Evolutionary conservation across 768 basidiomycete species (phyloP).

Genomic region (Auricularia sp.): DNA sequence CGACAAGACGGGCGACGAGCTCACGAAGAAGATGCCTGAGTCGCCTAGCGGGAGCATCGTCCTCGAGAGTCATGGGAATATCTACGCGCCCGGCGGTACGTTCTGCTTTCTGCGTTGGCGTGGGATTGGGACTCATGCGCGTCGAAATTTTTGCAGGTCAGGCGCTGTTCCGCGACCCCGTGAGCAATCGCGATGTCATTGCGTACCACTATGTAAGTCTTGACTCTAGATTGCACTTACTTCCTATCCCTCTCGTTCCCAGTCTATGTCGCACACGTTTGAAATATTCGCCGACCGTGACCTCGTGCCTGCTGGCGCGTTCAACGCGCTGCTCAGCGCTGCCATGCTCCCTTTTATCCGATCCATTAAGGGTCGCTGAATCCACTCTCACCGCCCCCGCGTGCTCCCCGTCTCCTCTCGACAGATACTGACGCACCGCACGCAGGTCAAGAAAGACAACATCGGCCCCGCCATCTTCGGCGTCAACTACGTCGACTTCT

Average conservation of each 20-base stretch:
- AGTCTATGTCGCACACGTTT: too few relatives aligned
- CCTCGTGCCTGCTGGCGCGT: too few relatives aligned
- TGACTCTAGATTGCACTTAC: too few relatives aligned
- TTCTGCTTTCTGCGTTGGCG: not conserved
- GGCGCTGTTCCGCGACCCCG: not conserved
- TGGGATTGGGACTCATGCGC: not conserved
- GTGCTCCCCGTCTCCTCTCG: too few relatives aligned
- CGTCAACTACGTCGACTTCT: not conserved
- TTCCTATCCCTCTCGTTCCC: too few relatives aligned
- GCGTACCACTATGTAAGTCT: not conserved
- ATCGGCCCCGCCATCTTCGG: not conserved
- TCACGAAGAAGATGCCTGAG: not conserved
- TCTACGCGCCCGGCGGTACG: slow-evolving; percentile 19
- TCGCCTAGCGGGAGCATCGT: not conserved
- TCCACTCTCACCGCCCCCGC: too few relatives aligned
- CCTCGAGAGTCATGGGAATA: slow-evolving; percentile 16
- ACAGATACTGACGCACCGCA: too few relatives aligned
- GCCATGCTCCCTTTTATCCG: too few relatives aligned
- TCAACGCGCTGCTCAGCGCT: too few relatives aligned
- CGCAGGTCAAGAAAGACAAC: not conserved
- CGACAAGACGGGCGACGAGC: not conserved
- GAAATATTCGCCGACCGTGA: too few relatives aligned
- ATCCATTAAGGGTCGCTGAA: too few relatives aligned
- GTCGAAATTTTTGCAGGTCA: not conserved
- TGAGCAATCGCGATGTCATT: not conserved